Evolutionary conservation across 2,329 filamentous ascomycete genomes (phyloP).

Genomic region (Xylariaceae sp.): DNA sequence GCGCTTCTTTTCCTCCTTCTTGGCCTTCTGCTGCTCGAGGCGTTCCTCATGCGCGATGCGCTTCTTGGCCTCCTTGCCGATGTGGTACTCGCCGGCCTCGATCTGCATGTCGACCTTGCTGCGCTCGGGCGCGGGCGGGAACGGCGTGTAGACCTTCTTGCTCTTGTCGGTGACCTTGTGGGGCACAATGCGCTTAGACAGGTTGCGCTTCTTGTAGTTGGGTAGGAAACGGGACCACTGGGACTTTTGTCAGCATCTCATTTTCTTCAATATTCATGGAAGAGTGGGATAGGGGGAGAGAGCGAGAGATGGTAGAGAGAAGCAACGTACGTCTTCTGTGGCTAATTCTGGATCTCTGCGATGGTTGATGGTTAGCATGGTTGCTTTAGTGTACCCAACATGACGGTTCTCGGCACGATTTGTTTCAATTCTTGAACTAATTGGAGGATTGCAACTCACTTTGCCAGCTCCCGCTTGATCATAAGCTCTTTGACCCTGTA

Average conservation of each 20-base stretch:
- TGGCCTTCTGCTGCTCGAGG: conserved; percentile 78
- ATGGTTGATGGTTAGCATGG: too few relatives aligned
- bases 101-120: conserved; percentile 98
- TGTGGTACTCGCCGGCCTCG: conserved; percentile 94
- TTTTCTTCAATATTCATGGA: too few relatives aligned
- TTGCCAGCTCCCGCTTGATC: conserved; percentile 89
- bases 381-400: too few relatives aligned
- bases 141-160: conserved; percentile 94
- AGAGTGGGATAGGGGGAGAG: too few relatives aligned
- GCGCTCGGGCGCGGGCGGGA: conserved; percentile 95
- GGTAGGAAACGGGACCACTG: conserved; percentile 63
- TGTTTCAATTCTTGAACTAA: too few relatives aligned
- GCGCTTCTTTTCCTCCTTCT: conserved; percentile 83
- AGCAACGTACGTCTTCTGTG: background rate
- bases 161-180: conserved; percentile 86
- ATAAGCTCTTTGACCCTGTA: conserved; percentile 54
- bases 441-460: conserved; percentile 61
- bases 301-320: conserved; percentile 3
- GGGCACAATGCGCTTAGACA: conserved; percentile 78
- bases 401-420: too few relatives aligned
- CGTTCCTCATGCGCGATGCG: conserved; percentile 73
- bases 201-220: conserved; percentile 91
- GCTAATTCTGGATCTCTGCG: background rate
- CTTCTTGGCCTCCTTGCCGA: conserved; percentile 90
- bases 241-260: too few relatives aligned